These are phyloP conservation scores for Waltergamsia citrina DNA, from an alignment of 2,329 filamentous ascomycete species.

Conservation along the genomic window DNA sequence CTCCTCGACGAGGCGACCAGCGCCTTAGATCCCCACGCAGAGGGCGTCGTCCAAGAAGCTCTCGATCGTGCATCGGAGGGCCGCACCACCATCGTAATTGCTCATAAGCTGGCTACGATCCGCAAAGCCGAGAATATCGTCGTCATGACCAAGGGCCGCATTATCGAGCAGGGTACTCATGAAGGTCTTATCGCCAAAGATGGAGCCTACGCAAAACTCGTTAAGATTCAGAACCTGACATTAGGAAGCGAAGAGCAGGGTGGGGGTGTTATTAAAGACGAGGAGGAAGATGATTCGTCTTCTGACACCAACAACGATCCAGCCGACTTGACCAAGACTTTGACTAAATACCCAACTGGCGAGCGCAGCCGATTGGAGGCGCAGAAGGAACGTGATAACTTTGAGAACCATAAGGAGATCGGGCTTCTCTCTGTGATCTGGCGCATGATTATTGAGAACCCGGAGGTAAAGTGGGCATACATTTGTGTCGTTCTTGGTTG, in stretches of 20 bases:
- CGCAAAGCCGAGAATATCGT: slow-evolving; percentile 93
- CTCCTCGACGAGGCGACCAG: slow-evolving; percentile 93
- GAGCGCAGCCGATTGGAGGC: slow-evolving; percentile 18
- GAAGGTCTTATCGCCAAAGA: slow-evolving; percentile 58
- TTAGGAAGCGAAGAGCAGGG: slow-evolving; percentile 2
- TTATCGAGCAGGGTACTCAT: slow-evolving; percentile 82
- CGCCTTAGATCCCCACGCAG: slow-evolving; percentile 72
- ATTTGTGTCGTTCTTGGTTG: slow-evolving; percentile 19
- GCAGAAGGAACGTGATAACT: slow-evolving; percentile 25
- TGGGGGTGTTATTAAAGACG: slow-evolving; percentile 9
- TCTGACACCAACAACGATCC: slow-evolving; percentile 4
- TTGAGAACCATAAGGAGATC: slow-evolving; percentile 19
- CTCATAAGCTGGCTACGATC: slow-evolving; percentile 85
- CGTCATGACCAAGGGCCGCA: slow-evolving; percentile 83
- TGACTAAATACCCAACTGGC: slow-evolving; percentile 19
- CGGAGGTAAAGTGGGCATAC: slow-evolving; percentile 24
- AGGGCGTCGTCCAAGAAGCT: slow-evolving; percentile 68
- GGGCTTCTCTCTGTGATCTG: slow-evolving; percentile 18
- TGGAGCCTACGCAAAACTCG: slow-evolving; percentile 69
- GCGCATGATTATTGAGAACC: slow-evolving; percentile 25
- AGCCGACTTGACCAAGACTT: slow-evolving; percentile 15
- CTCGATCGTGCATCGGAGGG: slow-evolving; percentile 73
- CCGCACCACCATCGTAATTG: slow-evolving; percentile 87
- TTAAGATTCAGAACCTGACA: slow-evolving; percentile 65
- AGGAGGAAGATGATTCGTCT: not conserved